Evolutionary conservation across 495 filamentous ascomycete genomes (phyloP).

Genomic region (Monascus purpureus): DNA sequence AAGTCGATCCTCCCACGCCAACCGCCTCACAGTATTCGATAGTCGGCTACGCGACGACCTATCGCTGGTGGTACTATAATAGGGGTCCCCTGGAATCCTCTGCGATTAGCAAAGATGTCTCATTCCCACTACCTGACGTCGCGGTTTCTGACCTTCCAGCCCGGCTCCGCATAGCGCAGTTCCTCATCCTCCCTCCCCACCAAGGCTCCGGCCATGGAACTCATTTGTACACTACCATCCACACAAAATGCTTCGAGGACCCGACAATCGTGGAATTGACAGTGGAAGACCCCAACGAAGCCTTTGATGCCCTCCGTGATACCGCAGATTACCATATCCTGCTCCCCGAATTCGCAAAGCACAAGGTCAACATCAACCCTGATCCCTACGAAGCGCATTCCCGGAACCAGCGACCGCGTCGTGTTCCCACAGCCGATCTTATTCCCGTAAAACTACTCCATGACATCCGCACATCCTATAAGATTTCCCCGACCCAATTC

Average conservation of each 20-base stretch:
- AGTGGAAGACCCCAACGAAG: conserved; percentile 91
- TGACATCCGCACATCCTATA: conserved; percentile 47
- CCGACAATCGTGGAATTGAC: conserved; percentile 65
- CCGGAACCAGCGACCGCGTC: conserved; percentile 22
- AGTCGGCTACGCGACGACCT: conserved; percentile 76
- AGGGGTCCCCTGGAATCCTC: conserved; percentile 15
- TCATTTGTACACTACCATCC: conserved; percentile 68
- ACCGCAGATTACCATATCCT: conserved; percentile 64
- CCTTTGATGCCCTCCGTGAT: conserved; percentile 84
- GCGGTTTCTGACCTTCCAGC: conserved; percentile 40
- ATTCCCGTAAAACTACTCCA: conserved; percentile 43
- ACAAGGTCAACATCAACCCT: conserved; percentile 29
- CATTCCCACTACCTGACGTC: conserved; percentile 28
- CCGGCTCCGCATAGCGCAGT: conserved; percentile 81
- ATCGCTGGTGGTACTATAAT: conserved; percentile 50
- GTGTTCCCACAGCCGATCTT: conserved; percentile 49
- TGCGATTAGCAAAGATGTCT: conserved; percentile 18
- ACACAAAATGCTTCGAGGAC: conserved; percentile 45
- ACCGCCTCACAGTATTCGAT: conserved; percentile 50
- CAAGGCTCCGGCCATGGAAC: conserved; percentile 67
- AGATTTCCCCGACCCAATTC: conserved; percentile 83
- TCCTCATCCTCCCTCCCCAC: conserved; percentile 81
- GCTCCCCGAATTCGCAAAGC: conserved; percentile 26
- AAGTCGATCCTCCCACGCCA: conserved; percentile 32
- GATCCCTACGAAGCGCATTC: conserved; percentile 22